A percentile compares a stretch with the other conserved stretches of the same genome.
Evolutionary conservation across 2,329 filamentous ascomycete species (phyloP).

Genomic region (Alternaria consortialis): DNA sequence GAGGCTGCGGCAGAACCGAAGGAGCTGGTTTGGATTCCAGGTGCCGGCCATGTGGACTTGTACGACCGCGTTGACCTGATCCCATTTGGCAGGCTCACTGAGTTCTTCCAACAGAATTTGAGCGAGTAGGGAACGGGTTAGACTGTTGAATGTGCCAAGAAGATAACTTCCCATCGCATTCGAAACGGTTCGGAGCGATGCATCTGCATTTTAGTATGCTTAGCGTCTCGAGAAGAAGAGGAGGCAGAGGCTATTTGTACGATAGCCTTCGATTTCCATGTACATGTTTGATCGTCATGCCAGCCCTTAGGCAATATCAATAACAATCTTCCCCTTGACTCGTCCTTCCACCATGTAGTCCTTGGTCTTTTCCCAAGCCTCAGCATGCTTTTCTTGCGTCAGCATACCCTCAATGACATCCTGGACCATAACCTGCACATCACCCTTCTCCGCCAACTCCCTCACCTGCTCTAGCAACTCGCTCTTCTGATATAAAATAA

Average conservation of each 20-base stretch:
- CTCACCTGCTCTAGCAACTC: slow-evolving; percentile 36
- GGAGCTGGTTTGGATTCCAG: slow-evolving; percentile 46
- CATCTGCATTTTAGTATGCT: background rate
- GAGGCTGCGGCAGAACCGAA: slow-evolving; percentile 46
- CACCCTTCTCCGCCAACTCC: slow-evolving; percentile 31
- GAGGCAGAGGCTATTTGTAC: background rate
- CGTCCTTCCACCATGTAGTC: slow-evolving; percentile 39
- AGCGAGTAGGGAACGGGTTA: background rate
- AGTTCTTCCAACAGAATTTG: slow-evolving; percentile 29
- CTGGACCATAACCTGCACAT: slow-evolving; percentile 37
- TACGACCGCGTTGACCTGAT: slow-evolving; percentile 52
- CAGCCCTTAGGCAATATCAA: slow-evolving; percentile 21
- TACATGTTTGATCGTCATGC: too few species aligned
- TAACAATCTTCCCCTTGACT: slow-evolving; percentile 44
- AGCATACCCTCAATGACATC: slow-evolving; percentile 41
- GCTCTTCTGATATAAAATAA: slow-evolving; percentile 34
- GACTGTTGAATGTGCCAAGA: background rate
- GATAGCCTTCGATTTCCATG: background rate
- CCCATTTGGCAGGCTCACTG: slow-evolving; percentile 42
- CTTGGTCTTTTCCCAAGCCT: slow-evolving; percentile 37
- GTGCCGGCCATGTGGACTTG: slow-evolving; percentile 50
- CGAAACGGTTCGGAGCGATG: background rate
- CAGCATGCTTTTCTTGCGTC: slow-evolving; percentile 22
- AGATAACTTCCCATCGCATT: background rate
- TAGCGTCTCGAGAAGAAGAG: background rate